These are phyloP conservation scores for Dryas alaskensis DNA, from an alignment of 306 rosid genomes.

Conservation along the genomic window DNA sequence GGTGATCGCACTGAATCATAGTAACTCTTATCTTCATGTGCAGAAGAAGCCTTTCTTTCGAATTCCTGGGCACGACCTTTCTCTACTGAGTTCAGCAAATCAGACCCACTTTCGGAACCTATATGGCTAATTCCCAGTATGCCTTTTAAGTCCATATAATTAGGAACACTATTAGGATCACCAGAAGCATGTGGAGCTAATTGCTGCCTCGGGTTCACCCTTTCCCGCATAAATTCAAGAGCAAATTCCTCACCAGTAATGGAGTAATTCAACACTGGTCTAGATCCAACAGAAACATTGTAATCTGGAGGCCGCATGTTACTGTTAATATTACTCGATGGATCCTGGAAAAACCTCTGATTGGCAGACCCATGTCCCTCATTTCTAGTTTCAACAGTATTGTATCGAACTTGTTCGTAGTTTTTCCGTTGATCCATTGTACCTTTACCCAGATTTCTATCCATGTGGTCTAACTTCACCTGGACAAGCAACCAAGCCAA, in stretches of 20 bases:
- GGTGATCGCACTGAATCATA: constrained; percentile 50
- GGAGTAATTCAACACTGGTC: constrained; percentile 76
- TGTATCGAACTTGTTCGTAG: constrained; percentile 37
- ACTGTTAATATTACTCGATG: constrained; percentile 37
- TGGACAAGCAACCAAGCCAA: constrained; percentile 22
- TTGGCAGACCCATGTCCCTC: constrained; percentile 48
- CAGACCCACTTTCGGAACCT: constrained; percentile 69
- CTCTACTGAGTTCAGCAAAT: constrained; percentile 43
- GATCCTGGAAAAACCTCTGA: constrained; percentile 49
- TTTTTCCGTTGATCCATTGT: constrained; percentile 39
- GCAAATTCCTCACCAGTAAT: constrained; percentile 90
- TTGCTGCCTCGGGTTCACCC: constrained; percentile 64
- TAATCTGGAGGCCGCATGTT: constrained; percentile 59
- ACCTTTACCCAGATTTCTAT: constrained; percentile 28
- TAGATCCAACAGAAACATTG: constrained; percentile 47
- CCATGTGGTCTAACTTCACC: constrained; percentile 21
- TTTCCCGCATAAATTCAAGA: constrained; percentile 88
- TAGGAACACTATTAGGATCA: constrained; percentile 56
- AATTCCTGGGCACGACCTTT: constrained; percentile 48
- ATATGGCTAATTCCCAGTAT: constrained; percentile 44
- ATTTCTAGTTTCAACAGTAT: constrained; percentile 49
- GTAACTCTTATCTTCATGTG: constrained; percentile 50
- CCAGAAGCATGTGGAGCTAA: constrained; percentile 50
- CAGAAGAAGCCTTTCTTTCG: constrained; percentile 48
- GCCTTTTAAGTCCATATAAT: constrained; percentile 56